Evolutionary conservation across 83 land plant species (phyloP), one percentile per base, ranked within the genome.

Genomic region (Larix sibirica): DNA sequence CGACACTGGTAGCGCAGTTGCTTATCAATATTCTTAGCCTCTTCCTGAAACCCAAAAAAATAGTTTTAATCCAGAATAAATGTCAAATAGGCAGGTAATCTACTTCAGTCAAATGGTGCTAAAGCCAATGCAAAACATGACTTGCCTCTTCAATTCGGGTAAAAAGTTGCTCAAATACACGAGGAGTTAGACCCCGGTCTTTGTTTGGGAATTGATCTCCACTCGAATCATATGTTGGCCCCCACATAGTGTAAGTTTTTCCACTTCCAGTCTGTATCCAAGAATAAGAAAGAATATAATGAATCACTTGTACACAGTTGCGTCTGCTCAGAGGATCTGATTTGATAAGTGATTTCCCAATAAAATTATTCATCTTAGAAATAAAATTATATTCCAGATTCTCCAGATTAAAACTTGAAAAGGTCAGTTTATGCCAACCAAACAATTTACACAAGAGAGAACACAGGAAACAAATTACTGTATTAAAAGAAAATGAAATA

Each of bases 231-330:
- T 87, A 84, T 78, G 93, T 92, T 40, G 91, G 94, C 6, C 99
- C 99, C 60, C 96, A 93, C 99, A 97, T 97, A 7, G 98, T 97
- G 77, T 91, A 85, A 47, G 99, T 97, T 77, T 97, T 97, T 13
- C 99, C 99, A 88, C 98, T 97, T 79, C 99, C 99, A 6, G 99
- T 97, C 99, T 97, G 88, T 87, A 59, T 74, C 47, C 58, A 54
- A 74, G 56, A 31, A 40, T 74, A 5, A 74, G 17, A 74, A 74
- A 31, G 18, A 26, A 26, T 40, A 73, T 67, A 65, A 62, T 56
- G 1, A 23, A 78, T 80, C 61, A 63, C 3, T 62, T 6, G 20
- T 13, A 3, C 77, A 67, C 4, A 21, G 62, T 6, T 61, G 47
- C 6, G 1, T 21, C 50, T 20, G 1, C 62, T 16, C 8, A 4